Evolutionary conservation across 225 moss, liverwort and hornwort genomes (phyloP), one percentile per base, ranked within the genome.

Genomic region (Sphagnum contortum): DNA sequence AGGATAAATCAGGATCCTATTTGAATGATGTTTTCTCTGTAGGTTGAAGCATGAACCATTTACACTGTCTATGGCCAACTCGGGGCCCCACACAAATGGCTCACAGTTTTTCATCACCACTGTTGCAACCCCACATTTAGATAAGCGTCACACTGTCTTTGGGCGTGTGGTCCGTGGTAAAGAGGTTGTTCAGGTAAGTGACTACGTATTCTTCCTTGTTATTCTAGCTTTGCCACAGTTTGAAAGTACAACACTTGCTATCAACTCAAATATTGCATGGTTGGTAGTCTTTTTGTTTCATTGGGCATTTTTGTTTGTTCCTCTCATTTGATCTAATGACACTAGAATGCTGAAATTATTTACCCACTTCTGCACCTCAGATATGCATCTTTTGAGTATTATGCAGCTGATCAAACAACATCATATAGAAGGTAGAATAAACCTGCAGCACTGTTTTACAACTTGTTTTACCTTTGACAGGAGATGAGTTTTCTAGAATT

Each of bases 31-130:
- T 45, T 58, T 62, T 73, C 83, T 29, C 29, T 29, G 29, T 29
- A 91, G 91, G 63, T 77, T 83, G 61, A 80, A 74, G 59, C 88
- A 89, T 78, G 89, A 89, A 57, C 51, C 76, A 58, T 89, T 81
- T 55, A 88, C 87, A 57, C 64, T 94, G 29, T 85, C 89, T 4
- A 86, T 89, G 89, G 91, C 85, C 55, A 91, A 95, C 64, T 69
- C 74, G 46, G 89, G 86, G 9, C 2, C 68, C 12, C 71, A 91
- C 63, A 69, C 87, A 51, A 86, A 89, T 47, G 77, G 73, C 55
- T 91, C 94, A 8, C 94, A 88, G 70, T 89, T 95, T 55, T 89
- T 88, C 60, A 82, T 95, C 62, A 89, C 86, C 46, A 89, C 89
- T 13, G 60, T 68, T 2, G 68, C 76, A 13, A 55, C 75, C 49